These are phyloP conservation scores for Quercus robur DNA, from an alignment of 306 rosid species.

Conservation along the genomic window DNA sequence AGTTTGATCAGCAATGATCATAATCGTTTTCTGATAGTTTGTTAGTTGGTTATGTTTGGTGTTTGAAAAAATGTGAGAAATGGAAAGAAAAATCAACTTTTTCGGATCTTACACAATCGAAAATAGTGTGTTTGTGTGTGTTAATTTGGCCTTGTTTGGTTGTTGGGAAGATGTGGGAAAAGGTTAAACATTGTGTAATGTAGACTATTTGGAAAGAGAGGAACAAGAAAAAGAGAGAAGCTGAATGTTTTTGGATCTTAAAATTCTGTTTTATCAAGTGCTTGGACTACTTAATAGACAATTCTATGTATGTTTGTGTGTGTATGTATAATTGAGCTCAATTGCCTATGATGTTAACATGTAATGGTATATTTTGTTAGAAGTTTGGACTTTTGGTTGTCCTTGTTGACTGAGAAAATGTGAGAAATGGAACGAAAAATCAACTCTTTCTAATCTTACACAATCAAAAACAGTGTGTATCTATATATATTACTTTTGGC, in stretches of 20 bases:
- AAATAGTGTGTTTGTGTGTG: not conserved
- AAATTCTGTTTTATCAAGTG: no score
- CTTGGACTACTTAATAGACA: no score
- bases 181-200: no score
- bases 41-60: not conserved
- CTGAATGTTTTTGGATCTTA: no score
- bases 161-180: not conserved
- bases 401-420: not conserved
- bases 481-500: not conserved
- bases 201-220: no score
- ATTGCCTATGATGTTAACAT: no score
- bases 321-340: no score
- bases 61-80: not conserved
- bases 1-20: not conserved
- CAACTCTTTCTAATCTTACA: not conserved
- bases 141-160: not conserved
- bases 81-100: not conserved
- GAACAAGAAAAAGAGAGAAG: no score
- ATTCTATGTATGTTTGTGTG: no score
- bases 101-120: not conserved
- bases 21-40: no score
- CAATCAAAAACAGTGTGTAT: not conserved
- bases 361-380: no score
- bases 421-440: not conserved
- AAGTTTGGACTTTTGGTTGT: not conserved